Percentiles rank a stretch among this genome's conserved stretches.
Conservation (phyloP, 2,329 filamentous ascomycete species). For the Calonectria pseudoreteaudii region DNA sequence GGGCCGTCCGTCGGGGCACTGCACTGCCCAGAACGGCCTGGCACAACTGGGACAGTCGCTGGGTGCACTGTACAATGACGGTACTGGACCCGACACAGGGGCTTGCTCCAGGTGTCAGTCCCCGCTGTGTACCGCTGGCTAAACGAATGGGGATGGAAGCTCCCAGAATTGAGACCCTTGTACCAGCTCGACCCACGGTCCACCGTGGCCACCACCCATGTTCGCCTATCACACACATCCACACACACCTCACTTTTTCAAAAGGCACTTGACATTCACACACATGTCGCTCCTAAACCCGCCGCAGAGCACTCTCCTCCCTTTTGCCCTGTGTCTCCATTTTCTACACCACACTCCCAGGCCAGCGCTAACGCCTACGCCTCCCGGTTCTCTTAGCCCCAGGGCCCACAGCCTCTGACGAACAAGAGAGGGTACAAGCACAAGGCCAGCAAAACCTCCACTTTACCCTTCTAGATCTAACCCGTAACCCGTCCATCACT, state of each 20-base stretch:
- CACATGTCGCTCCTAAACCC: neutral
- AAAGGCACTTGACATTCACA: conserved; percentile 13
- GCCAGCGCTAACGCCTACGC: conserved; percentile 12
- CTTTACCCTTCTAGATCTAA: conserved; percentile 31
- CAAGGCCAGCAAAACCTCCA: conserved; percentile 31
- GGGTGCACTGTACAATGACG: neutral
- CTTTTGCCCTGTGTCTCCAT: neutral
- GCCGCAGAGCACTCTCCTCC: neutral
- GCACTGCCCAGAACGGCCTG: conserved; percentile 6
- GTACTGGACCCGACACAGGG: neutral
- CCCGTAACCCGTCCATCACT: conserved; percentile 24
- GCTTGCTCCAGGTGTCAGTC: conserved; percentile 15
- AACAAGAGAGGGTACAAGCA: conserved; percentile 1
- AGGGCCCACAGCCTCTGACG: conserved; percentile 10
- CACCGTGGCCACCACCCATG: conserved; percentile 15
- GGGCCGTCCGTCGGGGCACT: conserved; percentile 1
- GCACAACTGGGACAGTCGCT: neutral
- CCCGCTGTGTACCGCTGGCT: neutral
- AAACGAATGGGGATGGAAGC: conserved; percentile 14
- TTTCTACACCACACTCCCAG: conserved; percentile 12
- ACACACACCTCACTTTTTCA: conserved; percentile 10
- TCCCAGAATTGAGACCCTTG: neutral
- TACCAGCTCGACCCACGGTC: conserved; percentile 1
- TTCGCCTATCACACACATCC: conserved; percentile 12
- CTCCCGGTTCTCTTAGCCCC: conserved; percentile 11